A percentile compares a stretch with the other conserved stretches of the same genome.
These are phyloP conservation scores for Trypanosoma lewisi DNA, from an alignment of 208 protist species.

Conservation along the genomic window DNA sequence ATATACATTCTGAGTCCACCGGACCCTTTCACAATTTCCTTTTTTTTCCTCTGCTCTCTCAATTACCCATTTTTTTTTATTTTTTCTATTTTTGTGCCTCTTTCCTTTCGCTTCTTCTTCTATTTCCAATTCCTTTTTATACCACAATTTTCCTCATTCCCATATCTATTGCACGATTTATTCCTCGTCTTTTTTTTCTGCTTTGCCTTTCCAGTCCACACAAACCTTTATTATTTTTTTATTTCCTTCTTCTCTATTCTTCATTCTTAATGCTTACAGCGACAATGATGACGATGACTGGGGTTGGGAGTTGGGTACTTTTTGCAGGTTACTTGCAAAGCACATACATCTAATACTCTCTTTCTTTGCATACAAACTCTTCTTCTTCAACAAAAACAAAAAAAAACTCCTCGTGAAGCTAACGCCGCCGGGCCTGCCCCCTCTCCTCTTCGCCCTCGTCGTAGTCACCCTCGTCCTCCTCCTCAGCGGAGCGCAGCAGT, in stretches of 20 bases:
- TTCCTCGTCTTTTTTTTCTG: not conserved
- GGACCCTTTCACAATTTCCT: no score
- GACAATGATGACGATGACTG: no score
- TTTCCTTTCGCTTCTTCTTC: no score
- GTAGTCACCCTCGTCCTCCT: constrained; percentile 17
- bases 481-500: constrained; percentile 36
- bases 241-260: constrained; percentile 5
- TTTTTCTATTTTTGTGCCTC: no score
- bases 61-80: no score
- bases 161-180: no score
- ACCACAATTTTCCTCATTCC: not conserved
- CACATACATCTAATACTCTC: not conserved
- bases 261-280: not conserved
- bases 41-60: no score
- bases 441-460: constrained; percentile 7
- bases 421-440: no score
- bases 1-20: no score
- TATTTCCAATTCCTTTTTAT: not conserved
- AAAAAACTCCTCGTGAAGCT: constrained; percentile 1
- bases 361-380: not conserved
- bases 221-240: not conserved
- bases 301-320: no score
- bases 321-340: not conserved
- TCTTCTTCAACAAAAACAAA: not conserved
- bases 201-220: not conserved